A percentile compares a stretch with the other conserved stretches of the same genome.
Conservation (phyloP, 2,329 filamentous ascomycete species). For the Samsoniella hepiali region DNA sequence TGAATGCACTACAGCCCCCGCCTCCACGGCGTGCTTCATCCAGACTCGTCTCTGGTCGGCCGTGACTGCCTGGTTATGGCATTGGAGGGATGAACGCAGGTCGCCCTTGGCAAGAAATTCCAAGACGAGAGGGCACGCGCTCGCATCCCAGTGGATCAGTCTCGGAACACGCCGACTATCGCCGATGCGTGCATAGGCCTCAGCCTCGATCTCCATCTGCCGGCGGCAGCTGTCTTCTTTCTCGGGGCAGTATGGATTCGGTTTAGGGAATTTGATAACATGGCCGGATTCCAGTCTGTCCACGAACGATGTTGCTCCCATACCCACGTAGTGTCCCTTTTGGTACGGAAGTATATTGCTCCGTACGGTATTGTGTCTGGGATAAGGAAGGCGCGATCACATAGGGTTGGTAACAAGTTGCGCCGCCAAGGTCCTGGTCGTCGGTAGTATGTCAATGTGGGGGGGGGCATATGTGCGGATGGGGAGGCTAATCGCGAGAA, state of each 20-base stretch:
- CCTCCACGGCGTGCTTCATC: constrained; percentile 33
- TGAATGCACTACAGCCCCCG: constrained; percentile 33
- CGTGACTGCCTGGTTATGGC: not conserved
- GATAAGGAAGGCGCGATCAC: constrained; percentile 23
- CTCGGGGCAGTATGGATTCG: constrained; percentile 22
- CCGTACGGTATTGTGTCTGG: constrained; percentile 21
- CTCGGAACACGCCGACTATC: constrained; percentile 23
- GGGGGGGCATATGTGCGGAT: not conserved
- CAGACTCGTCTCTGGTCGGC: constrained; percentile 22
- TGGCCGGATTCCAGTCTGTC: constrained; percentile 25
- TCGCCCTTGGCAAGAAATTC: constrained; percentile 28
- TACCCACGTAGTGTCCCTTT: constrained; percentile 22
- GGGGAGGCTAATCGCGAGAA: too few species aligned
- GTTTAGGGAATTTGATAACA: constrained; percentile 25
- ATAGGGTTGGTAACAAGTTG: constrained; percentile 21
- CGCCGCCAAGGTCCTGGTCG: constrained; percentile 23
- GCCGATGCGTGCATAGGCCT: constrained; percentile 27
- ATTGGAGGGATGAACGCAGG: constrained; percentile 24
- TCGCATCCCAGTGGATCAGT: constrained; percentile 25
- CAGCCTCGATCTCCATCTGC: constrained; percentile 24
- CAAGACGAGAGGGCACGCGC: constrained; percentile 25
- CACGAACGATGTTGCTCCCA: constrained; percentile 22
- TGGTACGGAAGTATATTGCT: constrained; percentile 24
- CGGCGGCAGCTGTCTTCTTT: constrained; percentile 12
- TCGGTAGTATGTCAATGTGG: not conserved